Base-by-base conservation (phyloP, 441 rosid genomes). In the Arabidopsis lyrata region DNA sequence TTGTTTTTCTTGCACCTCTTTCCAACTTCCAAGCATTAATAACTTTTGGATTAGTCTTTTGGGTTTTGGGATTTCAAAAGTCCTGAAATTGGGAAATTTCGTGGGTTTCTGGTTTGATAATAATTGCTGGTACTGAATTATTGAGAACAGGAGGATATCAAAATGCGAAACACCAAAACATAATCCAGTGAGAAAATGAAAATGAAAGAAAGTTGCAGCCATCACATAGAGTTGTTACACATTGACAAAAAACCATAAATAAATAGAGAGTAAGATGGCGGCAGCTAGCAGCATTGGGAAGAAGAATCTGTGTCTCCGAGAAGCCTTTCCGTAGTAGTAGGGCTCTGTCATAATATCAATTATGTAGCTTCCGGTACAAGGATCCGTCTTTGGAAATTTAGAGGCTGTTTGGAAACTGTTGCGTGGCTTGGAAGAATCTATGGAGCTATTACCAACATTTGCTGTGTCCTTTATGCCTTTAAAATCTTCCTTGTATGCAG, bases 401-500 rank as follows among this genome's bases (percentile, higher is more conserved):
- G 24, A 22, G 24, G 24, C 24, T 18, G 53, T 48, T 48, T 18
- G 53, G 53, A 16, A 48, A 47, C 24, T 47, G 24, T 22, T 22
- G 24, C 24, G 24, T 22, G 24, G 24, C 24, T 22, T 22, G 24
- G 10, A 72, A 38, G 80, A 55, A 73, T 80, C 87, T 35, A 8
- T 10, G 38, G 38, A 35, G 78, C 79, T 67, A 61, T 70, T 44
- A 50, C 80, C 71, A 35, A 75, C 24, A 22, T 2, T 54, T 24
- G 78, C 56, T 74, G 74, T 35, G 65, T 80, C 83, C 55, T 70
- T 80, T 20, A 66, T 77, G 67, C 29, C 2, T 22, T 22, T 22
- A 22, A 22, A 22, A 22, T 22, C 90, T 47, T 86, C 85, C 48
- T 75, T 67, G 70, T 48, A 77, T 63, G 75, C 54, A 68, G 56